A percentile compares a stretch with the other conserved stretches of the same genome.
Conservation (phyloP, 768 basidiomycete genomes). For the Leccinum truebloodii region DNA sequence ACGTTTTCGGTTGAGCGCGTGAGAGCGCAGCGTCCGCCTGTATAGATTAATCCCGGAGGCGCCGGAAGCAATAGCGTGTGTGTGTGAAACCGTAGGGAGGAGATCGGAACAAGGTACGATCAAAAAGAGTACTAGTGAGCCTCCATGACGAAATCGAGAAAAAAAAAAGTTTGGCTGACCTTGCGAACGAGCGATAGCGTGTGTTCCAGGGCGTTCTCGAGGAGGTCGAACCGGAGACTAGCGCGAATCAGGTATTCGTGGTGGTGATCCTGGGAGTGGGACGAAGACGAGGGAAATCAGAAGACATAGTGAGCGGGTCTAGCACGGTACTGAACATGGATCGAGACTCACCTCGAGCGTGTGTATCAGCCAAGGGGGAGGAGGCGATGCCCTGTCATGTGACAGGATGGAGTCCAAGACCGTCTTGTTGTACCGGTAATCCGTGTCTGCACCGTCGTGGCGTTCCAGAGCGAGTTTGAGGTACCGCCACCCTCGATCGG, state of each 20-base stretch:
- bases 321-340: conserved; percentile 2
- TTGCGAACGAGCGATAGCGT: conserved; percentile 70
- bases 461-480: conserved; percentile 77
- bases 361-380: conserved; percentile 85
- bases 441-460: conserved; percentile 70
- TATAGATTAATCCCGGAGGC: not conserved
- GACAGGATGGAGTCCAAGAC: conserved; percentile 76
- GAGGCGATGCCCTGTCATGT: conserved; percentile 54
- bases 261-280: conserved; percentile 52
- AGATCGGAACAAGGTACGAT: not conserved
- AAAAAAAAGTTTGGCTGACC: conserved; percentile 43
- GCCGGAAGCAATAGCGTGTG: not conserved
- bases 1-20: conserved; percentile 51
- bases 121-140: conserved; percentile 9
- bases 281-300: not conserved
- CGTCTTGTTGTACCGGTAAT: conserved; percentile 75
- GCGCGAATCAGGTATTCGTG: conserved; percentile 83
- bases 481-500: conserved; percentile 86
- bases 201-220: conserved; percentile 76
- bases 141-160: not conserved
- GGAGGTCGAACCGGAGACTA: conserved; percentile 75
- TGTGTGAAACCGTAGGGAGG: conserved; percentile 1
- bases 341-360: conserved; percentile 59
- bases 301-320: not conserved
- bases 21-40: conserved; percentile 57